phyloP scores from a whole-genome alignment of 495 filamentous ascomycete genomes.

The Aeminium ludgeri region DNA sequence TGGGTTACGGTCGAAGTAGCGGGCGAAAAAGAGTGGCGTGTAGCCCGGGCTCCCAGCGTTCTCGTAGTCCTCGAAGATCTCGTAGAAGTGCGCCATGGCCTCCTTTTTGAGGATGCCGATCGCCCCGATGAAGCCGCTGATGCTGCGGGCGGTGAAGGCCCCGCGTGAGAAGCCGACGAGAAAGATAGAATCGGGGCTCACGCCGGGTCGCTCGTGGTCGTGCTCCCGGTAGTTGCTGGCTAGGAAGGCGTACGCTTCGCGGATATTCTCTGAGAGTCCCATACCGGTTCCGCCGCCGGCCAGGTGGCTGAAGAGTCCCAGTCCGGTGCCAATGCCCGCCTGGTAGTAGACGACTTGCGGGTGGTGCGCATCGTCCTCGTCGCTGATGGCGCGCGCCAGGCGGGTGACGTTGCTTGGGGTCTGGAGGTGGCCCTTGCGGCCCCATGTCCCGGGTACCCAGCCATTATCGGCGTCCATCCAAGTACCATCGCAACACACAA shows the following conservation, averaged over 20 bases:
- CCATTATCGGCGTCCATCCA: constrained; percentile 27
- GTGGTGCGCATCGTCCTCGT: constrained; percentile 21
- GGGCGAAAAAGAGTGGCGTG: constrained; percentile 14
- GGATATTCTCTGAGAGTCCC: constrained; percentile 15
- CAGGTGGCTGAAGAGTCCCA: constrained; percentile 11
- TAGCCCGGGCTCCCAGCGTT: constrained; percentile 14
- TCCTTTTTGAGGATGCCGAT: constrained; percentile 22
- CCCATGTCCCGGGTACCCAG: constrained; percentile 16
- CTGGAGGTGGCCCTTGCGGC: constrained; percentile 20
- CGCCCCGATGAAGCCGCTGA: constrained; percentile 25
- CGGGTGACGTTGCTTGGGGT: constrained; percentile 28
- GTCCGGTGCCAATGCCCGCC: constrained; percentile 16
- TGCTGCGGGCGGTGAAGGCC: constrained; percentile 24
- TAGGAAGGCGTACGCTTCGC: constrained; percentile 25
- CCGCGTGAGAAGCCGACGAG: constrained; percentile 28
- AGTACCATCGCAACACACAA: constrained; percentile 54
- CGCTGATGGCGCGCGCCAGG: constrained; percentile 24
- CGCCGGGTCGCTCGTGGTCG: constrained; percentile 13
- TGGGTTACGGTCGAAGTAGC: constrained; percentile 7
- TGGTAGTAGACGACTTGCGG: constrained; percentile 23
- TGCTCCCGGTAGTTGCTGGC: constrained; percentile 27
- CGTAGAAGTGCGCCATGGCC: constrained; percentile 17
- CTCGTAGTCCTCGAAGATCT: constrained; percentile 20
- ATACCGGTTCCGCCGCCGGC: constrained; percentile 15
- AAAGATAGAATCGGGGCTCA: constrained; percentile 18